Evolutionary conservation across 306 rosid genomes (phyloP), one percentile per base, ranked within the genome.

Genomic region (Hippophae gyantsensis): DNA sequence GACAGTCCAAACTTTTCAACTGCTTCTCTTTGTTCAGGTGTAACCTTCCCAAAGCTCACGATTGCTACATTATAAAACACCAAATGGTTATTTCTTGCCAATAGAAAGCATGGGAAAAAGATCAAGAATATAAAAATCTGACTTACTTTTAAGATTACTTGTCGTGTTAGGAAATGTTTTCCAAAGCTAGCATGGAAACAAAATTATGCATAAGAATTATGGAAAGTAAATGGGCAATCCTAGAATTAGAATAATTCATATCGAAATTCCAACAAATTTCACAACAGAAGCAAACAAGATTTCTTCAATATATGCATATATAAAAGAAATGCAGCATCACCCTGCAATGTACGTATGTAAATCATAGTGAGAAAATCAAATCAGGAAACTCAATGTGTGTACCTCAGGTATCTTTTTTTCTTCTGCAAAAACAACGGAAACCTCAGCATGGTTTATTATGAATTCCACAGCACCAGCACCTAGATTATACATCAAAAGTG

Each of bases 401-500:
- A 92, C 98, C 96, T 92, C 96, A 0, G 95, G 65, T 62, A 92
- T 81, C 78, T 87, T 92, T 70, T 78, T 81, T 78, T 85, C 96
- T 74, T 92, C 98, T 42, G 49, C 80, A 81, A 87, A 87, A 71
- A 84, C 72, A 38, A 92, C 75, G 58, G 93, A 71, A 63, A 87
- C 76, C 72, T 92, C 98, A 43, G 96, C 85, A 69, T 92, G 98
- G 70, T 72, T 66, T 67, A 92, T 83, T 45, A 87, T 78, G 71
- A 87, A 92, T 63, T 92, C 98, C 71, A 92, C 64, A 64, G 95
- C 98, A 48, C 82, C 87, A 41, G 95, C 89, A 81, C 98, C 96
- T 92, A 67, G 48, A 62, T 67, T 64, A 65, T 70, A 58, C 53
- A 68, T 43, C 71, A 54, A 61, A 68, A 50, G 64, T 68, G 48